Conservation (phyloP, 345 rosid genomes). For the Murraya paniculata region DNA sequence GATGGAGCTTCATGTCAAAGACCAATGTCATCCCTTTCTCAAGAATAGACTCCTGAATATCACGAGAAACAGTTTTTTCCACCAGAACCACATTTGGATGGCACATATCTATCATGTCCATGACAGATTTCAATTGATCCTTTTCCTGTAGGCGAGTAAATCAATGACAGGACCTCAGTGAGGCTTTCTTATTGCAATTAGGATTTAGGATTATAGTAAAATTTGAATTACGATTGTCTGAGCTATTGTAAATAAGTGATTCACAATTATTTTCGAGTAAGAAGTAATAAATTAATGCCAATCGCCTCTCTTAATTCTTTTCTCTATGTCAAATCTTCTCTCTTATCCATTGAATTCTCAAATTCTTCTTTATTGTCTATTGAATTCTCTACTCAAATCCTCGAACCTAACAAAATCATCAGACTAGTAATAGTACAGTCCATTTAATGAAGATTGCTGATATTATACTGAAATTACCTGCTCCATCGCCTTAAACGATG, state of each 20-base stretch:
- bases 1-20: conserved; percentile 89
- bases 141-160: conserved; percentile 48
- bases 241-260: too few species aligned
- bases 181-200: too few species aligned
- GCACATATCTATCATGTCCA: conserved; percentile 55
- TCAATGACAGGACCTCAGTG: too few species aligned
- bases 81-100: conserved; percentile 84
- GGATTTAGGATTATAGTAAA: too few species aligned
- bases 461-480: conserved; percentile 40
- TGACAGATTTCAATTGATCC: conserved; percentile 51
- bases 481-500: conserved; percentile 68
- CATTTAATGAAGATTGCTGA: neutral
- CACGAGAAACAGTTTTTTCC: conserved; percentile 85
- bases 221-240: too few species aligned
- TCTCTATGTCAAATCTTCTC: too few species aligned
- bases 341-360: too few species aligned
- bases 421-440: conserved; percentile 11
- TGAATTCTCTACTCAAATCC: too few species aligned
- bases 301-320: too few species aligned
- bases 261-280: too few species aligned
- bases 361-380: too few species aligned
- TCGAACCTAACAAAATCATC: neutral
- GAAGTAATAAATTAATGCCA: too few species aligned
- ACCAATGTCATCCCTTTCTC: conserved; percentile 72
- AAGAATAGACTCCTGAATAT: conserved; percentile 73